Evolutionary conservation across 192 early-diverging fungal genomes (phyloP).

Genomic region (Oehlia diaphana): DNA sequence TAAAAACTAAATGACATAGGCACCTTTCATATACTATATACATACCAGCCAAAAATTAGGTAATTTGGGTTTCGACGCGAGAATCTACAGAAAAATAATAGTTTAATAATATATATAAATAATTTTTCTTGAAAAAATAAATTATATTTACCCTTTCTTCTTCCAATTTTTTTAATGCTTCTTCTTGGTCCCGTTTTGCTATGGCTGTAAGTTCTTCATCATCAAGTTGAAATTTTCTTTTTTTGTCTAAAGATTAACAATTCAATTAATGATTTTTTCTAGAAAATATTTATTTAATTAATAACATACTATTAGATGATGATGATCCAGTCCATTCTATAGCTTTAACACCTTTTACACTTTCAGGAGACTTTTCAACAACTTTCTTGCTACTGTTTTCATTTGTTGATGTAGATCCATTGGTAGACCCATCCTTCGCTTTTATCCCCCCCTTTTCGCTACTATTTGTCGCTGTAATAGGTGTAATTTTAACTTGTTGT

Average conservation of each 20-base stretch:
- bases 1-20: neutral
- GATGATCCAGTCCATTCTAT: neutral
- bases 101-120: too few species aligned
- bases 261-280: neutral
- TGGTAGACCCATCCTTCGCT: neutral
- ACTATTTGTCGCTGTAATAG: constrained; percentile 17
- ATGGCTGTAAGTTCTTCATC: constrained; percentile 34
- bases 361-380: neutral
- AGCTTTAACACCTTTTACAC: neutral
- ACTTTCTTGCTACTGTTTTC: neutral
- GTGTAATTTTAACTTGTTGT: constrained; percentile 60
- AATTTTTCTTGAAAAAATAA: neutral
- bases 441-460: neutral
- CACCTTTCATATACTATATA: neutral
- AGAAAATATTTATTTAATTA: neutral
- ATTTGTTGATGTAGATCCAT: too few species aligned
- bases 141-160: constrained; percentile 32
- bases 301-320: constrained; percentile 13
- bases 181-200: constrained; percentile 34
- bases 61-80: constrained; percentile 44
- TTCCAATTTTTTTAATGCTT: constrained; percentile 33
- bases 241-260: constrained; percentile 25
- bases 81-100: neutral
- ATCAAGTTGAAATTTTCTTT: constrained; percentile 39
- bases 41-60: constrained; percentile 36